Base-by-base conservation (phyloP, 441 rosid genomes). In the Biscutella laevigata region DNA sequence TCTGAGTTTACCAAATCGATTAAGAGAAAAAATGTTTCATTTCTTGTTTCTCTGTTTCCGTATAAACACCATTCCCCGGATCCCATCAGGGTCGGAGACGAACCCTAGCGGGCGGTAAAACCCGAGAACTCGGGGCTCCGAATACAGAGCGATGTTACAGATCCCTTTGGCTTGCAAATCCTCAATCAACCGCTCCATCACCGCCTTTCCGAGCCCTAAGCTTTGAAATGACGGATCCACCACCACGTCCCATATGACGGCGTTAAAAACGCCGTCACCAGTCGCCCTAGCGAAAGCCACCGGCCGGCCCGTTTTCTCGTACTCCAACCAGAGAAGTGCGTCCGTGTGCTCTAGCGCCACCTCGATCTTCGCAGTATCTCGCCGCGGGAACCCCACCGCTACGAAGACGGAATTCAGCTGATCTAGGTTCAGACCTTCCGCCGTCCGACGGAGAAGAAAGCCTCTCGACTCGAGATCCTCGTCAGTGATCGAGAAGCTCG, bases 211-310 rank as follows among this genome's bases (percentile, higher is more conserved):
- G 0, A 84, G 70, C 9, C 95, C 95, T 11, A 78, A 59, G 34
- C 91, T 91, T 44, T 89, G 97, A 20, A 73, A 84, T 37, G 87
- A 71, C 4, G 94, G 95, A 45, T 82, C 95, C 42, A 90, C 94
- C 64, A 84, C 97, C 39, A 86, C 97, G 67, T 90, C 97, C 97
- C 94, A 86, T 32, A 90, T 82, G 27, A 87, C 82, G 4, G 95
- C 94, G 46, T 90, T 90, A 77, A 90, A 86, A 9, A 84, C 92
- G 11, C 86, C 83, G 56, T 87, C 94, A 0, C 95, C 94, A 0
- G 95, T 84, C 1, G 95, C 94, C 38, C 98, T 61, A 4, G 89
- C 92, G 43, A 90, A 90, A 29, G 97, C 94, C 26, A 86, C 95
- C 0, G 92, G 92, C 56, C 70, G 68, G 65, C 57, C 69, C 14